Evolutionary conservation across 768 basidiomycete species (phyloP), one percentile per base, ranked within the genome.

Genomic region (Tulasnella sp.): DNA sequence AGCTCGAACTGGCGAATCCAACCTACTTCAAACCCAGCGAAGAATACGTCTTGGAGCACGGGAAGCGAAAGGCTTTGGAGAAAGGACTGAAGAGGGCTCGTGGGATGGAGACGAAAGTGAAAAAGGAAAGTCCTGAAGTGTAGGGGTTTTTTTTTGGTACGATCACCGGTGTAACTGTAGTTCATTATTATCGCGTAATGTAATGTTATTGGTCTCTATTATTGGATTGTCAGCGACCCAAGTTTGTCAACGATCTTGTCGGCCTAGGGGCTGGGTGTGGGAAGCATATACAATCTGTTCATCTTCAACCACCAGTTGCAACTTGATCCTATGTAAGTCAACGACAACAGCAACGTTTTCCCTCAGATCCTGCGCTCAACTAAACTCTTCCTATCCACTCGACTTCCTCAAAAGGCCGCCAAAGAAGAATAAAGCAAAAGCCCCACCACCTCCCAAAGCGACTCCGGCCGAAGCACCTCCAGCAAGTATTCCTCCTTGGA

Each of bases 401-500:
- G n/a, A n/a, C 7, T 64, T 42, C 52, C n/a, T 34, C 38, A 45
- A 8, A n/a, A 36, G 34, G 25, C 71, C 68, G 49, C 64, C 38
- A 54, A 45, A 71, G 54, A 67, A 37, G n/a, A 68, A 31, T 11
- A 58, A 11, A 45, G 71, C 52, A 17, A 72, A 31, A 54, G 71
- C 6, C 6, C 39, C 1, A 11, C 29, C 40, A 39, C 40, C 45
- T n/a, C 42, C 49, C 25, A 74, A 42, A 31, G 70, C 37, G 22
- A 34, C 45, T n/a, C 45, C 74, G 75, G 42, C 71, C 36, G 68
- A 40, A 54, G 67, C 40, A 64, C 25, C 52, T 68, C 75, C 54
- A 8, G 75, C 68, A 31, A 22, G 67, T 76, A 36, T 22, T 9
- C 34, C 17, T 68, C 29, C 72, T 52, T 36, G n/a, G 9, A 3